Base-by-base conservation (phyloP, 768 basidiomycete genomes). In the Leucogyrophana mollusca region DNA sequence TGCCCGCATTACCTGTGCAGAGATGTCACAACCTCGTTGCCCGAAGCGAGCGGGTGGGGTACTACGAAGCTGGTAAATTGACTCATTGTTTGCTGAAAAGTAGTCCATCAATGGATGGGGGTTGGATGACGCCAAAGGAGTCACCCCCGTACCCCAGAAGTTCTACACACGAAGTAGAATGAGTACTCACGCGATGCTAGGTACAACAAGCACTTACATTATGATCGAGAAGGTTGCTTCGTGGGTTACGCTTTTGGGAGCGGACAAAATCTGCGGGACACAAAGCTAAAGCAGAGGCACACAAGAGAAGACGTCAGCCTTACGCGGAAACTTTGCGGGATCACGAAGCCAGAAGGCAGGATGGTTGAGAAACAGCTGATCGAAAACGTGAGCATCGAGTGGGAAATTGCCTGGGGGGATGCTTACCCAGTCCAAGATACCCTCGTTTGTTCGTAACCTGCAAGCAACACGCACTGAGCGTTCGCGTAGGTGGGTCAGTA, bases 281-380 rank as follows among this genome's bases (percentile, higher is more conserved):
- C 35, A 11, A 4, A 34, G 33, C 16, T 25, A 18, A 13, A 36
- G 11, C 11, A 38, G 33, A 42, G n/a, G 20, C 33, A 39, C 10
- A 32, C 13, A 40, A 23, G 10, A 21, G 7, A 3, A 10, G 25
- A 17, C 20, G 22, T 40, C n/a, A n/a, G 36, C 46, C 54, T 16
- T 33, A 60, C 79, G 77, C 38, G 73, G 71, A 61, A 82, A 81
- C 56, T 76, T 67, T 52, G 68, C 58, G 20, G 72, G 58, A 53
- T 78, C 65, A 48, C 69, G 67, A 54, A 80, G 64, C 65, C 72
- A 69, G 66, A 77, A 76, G 39, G 78, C 65, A 44, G 79, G 75
- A 22, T 71, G 69, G 51, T 76, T 68, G 55, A 62, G 50, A 67
- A 66, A 20, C 65, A 54, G 60, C 48, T 56, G 22, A 9, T 14